A percentile compares a stretch with the other conserved stretches of the same genome.
Conservation (phyloP, 139 green algal species). For the Eudorina sp. region DNA sequence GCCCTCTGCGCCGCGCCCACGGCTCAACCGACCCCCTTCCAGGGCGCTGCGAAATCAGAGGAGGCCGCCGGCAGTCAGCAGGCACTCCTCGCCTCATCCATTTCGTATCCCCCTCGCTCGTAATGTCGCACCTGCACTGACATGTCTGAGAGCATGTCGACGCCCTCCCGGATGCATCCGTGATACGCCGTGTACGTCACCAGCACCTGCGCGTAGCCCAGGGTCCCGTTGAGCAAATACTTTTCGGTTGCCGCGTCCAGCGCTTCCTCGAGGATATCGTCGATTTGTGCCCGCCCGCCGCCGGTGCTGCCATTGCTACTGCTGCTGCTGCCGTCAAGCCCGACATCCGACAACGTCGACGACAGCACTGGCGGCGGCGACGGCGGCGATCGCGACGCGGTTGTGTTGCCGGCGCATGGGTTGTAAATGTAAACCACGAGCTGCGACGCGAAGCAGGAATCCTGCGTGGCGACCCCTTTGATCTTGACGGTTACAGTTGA, state of each 20-base stretch:
- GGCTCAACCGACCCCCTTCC: no score
- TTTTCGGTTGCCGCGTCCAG: not conserved
- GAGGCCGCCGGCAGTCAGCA: no score
- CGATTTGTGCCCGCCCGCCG: not conserved
- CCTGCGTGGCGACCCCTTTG: not conserved
- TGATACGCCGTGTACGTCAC: constrained; percentile 1
- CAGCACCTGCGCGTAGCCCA: constrained; percentile 7
- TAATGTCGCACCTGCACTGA: constrained; percentile 22
- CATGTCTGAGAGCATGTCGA: constrained; percentile 23
- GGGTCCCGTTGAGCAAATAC: not conserved
- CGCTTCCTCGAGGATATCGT: not conserved
- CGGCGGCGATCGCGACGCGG: not conserved
- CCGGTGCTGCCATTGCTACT: not conserved
- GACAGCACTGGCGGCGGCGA: no score
- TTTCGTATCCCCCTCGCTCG: no score
- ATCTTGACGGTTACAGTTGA: not conserved
- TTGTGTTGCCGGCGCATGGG: not conserved
- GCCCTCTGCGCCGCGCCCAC: no score
- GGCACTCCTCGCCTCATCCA: no score
- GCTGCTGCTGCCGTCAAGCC: not conserved
- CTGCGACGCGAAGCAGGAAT: constrained; percentile 34
- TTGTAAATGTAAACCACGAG: constrained; percentile 36
- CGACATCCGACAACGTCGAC: no score
- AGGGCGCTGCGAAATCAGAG: no score
- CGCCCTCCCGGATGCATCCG: not conserved